A percentile compares a stretch with the other conserved stretches of the same genome.
Conservation (phyloP, 495 filamentous ascomycete genomes). For the Cladorrhinum samala region DNA sequence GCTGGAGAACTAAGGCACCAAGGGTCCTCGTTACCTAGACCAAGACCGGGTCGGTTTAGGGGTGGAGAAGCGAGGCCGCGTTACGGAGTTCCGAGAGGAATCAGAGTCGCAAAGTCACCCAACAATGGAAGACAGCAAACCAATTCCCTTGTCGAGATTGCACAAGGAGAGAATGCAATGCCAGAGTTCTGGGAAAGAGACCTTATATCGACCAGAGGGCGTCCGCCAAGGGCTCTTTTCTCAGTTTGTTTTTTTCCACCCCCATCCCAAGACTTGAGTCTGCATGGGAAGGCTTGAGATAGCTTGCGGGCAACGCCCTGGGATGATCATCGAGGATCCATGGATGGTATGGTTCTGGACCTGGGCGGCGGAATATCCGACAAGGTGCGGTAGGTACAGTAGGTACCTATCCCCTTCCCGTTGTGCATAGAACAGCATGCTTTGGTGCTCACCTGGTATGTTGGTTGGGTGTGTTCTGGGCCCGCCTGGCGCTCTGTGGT, state of each 20-base stretch:
- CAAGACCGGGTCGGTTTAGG: too few relatives aligned
- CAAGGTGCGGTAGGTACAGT: too few relatives aligned
- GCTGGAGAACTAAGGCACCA: background rate
- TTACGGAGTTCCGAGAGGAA: background rate
- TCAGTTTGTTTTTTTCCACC: conserved; percentile 1
- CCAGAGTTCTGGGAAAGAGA: background rate
- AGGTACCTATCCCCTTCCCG: too few relatives aligned
- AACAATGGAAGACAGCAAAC: background rate
- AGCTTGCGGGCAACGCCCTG: background rate
- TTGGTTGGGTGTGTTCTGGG: too few relatives aligned
- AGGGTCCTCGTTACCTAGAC: too few relatives aligned
- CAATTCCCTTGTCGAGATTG: background rate
- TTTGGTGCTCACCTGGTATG: too few relatives aligned
- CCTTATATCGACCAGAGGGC: background rate
- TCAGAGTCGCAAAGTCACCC: background rate
- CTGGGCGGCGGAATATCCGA: background rate
- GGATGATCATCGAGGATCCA: too few relatives aligned
- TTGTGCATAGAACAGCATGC: too few relatives aligned
- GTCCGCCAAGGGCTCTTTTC: conserved; percentile 1
- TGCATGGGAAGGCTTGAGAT: too few relatives aligned
- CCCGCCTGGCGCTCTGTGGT: background rate
- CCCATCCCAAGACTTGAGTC: background rate
- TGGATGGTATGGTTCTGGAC: background rate
- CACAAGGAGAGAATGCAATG: too few relatives aligned
- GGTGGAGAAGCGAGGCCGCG: too few relatives aligned